A percentile compares a stretch with the other conserved stretches of the same genome.
Conservation (phyloP, 345 rosid species). For the Fremontodendron californicum region DNA sequence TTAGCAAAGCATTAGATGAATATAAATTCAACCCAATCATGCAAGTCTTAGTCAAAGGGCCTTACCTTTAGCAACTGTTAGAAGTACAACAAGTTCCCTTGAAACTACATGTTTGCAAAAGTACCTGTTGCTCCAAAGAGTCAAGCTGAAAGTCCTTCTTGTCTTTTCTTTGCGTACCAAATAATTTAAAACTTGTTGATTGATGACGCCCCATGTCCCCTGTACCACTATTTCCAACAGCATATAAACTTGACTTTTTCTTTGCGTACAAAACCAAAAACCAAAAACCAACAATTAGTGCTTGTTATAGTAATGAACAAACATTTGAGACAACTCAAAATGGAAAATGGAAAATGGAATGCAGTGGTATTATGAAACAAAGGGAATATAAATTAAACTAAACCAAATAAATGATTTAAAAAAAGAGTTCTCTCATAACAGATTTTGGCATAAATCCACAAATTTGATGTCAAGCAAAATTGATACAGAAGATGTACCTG, state of each 20-base stretch:
- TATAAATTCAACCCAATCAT: background rate
- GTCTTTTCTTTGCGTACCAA: conserved; percentile 60
- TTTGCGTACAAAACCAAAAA: too few species aligned
- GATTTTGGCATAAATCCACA: background rate
- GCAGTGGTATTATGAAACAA: background rate
- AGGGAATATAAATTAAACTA: background rate
- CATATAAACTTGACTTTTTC: conserved; percentile 18
- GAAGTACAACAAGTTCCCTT: background rate
- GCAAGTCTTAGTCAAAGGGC: background rate
- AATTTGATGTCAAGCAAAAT: conserved; percentile 12
- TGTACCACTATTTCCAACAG: conserved; percentile 28
- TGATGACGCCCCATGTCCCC: conserved; percentile 36
- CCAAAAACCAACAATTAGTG: too few species aligned
- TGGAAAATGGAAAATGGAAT: background rate
- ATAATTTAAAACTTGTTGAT: conserved; percentile 46
- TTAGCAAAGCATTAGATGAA: background rate
- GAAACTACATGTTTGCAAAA: background rate
- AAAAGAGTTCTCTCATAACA: background rate
- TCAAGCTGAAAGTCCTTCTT: conserved; percentile 53
- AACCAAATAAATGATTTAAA: background rate
- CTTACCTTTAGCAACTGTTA: background rate
- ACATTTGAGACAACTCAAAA: conserved; percentile 8
- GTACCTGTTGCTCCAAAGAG: conserved; percentile 56
- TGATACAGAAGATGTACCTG: conserved; percentile 56
- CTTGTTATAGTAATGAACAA: background rate